Evolutionary conservation across 805 yeast species (phyloP).

Genomic region (Candida insectalens): DNA sequence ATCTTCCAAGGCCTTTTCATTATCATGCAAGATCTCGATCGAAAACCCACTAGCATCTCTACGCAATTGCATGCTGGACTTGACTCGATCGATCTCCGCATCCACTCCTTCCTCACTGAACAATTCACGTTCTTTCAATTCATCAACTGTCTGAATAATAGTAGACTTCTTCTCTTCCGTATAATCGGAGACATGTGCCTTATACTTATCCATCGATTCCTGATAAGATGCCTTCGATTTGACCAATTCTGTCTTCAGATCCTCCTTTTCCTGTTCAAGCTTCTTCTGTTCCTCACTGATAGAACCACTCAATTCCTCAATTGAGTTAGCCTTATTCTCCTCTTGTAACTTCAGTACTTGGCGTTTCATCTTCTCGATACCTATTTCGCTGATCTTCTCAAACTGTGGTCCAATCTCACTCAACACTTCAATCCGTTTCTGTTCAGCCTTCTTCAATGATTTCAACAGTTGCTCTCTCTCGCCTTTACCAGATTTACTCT

Average conservation of each 20-base stretch:
- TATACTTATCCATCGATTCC: conserved; percentile 21
- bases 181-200: conserved; percentile 25
- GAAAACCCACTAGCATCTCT: conserved; percentile 20
- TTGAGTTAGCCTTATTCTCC: conserved; percentile 22
- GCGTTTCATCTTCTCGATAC: conserved; percentile 15
- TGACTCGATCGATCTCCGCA: conserved; percentile 29
- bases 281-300: conserved; percentile 20
- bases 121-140: conserved; percentile 23
- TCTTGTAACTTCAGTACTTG: conserved; percentile 25
- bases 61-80: conserved; percentile 28
- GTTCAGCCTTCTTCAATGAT: conserved; percentile 8
- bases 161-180: conserved; percentile 31
- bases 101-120: conserved; percentile 29
- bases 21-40: conserved; percentile 23
- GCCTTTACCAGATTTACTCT: conserved; percentile 9
- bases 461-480: conserved; percentile 6
- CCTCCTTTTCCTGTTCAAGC: conserved; percentile 12
- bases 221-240: conserved; percentile 14
- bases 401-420: conserved; percentile 5
- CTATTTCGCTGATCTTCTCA: conserved; percentile 19
- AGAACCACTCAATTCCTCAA: conserved; percentile 17
- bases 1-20: conserved; percentile 28
- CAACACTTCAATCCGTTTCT: conserved; percentile 7
- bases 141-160: conserved; percentile 26
- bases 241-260: conserved; percentile 7